Evolutionary conservation across 2,329 filamentous ascomycete species (phyloP), one percentile per base, ranked within the genome.

Genomic region (Aspergillus brasiliensis): DNA sequence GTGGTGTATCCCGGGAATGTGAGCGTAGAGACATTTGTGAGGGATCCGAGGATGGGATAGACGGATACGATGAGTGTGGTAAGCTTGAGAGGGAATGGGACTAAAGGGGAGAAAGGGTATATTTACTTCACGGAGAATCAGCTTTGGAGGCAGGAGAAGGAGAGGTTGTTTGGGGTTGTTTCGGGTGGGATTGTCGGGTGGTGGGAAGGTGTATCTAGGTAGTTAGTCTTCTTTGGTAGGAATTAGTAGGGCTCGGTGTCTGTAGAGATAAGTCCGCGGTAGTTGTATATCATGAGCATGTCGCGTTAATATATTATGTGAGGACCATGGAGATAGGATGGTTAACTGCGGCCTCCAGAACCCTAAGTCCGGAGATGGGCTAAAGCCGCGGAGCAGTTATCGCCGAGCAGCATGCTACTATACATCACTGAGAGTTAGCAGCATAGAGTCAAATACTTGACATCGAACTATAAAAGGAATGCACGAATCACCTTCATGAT

Each of bases 41-140:
- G 46, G n/a, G 46, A 49, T 28, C 46, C 46, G n/a, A 27, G 46
- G 8, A 49, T 49, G 23, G 46, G 46, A 8, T 49, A 25, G 46
- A 49, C 46, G 46, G 46, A 49, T 28, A 28, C 46, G 25, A 49
- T 49, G 46, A 49, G 46, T 8, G 46, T 49, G 8, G 46, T 49
- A 2, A 49, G 3, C 10, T 8, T 49, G 8, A 27, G 28, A 2
- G 25, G 17, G 0, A 49, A 49, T 28, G 8, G n/a, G 25, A 49
- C 46, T 2, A 19, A 13, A n/a, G 13, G 15, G 19, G 46, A 31
- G 15, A 49, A 8, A 15, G 46, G 46, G 2, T 49, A 49, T 13
- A 2, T 49, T 15, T 49, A 49, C 17, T 49, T 49, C 27, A 49
- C 46, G 5, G 46, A 49, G 46, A 49, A 49, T 19, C 46, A 49